These are phyloP conservation scores for Cucurbita moschata DNA, from an alignment of 306 rosid species.

Conservation along the genomic window DNA sequence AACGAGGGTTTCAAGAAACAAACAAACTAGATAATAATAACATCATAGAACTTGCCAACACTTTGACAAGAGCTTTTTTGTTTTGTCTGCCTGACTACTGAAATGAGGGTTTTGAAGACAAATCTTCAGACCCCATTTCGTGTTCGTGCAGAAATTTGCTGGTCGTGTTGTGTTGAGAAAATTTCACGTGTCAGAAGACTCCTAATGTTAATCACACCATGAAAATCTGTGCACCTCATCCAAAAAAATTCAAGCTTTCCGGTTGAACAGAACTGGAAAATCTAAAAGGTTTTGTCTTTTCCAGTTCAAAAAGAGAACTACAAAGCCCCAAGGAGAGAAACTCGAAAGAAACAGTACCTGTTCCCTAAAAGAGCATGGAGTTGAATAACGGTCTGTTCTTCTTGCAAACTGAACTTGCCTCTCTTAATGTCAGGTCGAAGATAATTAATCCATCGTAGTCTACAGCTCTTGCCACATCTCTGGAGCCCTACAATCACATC, in stretches of 20 bases:
- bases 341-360: conserved; percentile 38
- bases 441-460: conserved; percentile 96
- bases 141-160: not conserved
- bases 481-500: conserved; percentile 49
- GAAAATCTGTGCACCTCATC: not conserved
- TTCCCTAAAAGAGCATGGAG: conserved; percentile 97
- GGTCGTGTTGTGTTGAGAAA: not conserved
- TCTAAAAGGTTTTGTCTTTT: too few species aligned
- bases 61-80: not conserved
- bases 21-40: not conserved
- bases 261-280: too few species aligned
- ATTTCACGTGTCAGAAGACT: not conserved
- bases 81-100: not conserved
- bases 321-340: too few species aligned
- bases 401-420: conserved; percentile 94
- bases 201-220: not conserved
- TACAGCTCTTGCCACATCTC: conserved; percentile 96
- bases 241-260: too few species aligned
- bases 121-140: not conserved
- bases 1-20: conserved; percentile 1
- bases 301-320: too few species aligned
- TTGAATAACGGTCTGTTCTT: conserved; percentile 96
- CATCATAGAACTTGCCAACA: conserved; percentile 17
- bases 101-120: not conserved
- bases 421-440: conserved; percentile 97